These are phyloP conservation scores for Cryptomeria japonica DNA, from an alignment of 75 land plant species.

Conservation along the genomic window DNA sequence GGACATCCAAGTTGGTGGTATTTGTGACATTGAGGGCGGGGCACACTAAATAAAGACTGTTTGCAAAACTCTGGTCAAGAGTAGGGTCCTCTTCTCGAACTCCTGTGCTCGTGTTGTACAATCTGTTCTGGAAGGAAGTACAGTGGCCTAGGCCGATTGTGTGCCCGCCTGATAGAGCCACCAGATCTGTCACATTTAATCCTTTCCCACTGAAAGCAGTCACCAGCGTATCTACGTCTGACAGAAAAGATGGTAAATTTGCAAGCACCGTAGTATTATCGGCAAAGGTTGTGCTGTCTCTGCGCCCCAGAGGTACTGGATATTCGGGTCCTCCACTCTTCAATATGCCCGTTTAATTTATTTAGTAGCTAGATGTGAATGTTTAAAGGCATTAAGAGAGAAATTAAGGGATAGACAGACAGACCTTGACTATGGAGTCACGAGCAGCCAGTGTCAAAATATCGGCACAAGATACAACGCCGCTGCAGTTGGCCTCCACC, in stretches of 20 bases:
- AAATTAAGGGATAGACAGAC: neutral
- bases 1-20: neutral
- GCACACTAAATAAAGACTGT: constrained; percentile 31
- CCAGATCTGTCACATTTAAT: constrained; percentile 41
- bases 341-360: neutral
- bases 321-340: constrained; percentile 14
- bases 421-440: neutral
- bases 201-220: constrained; percentile 25
- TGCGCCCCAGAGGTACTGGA: constrained; percentile 1
- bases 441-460: constrained; percentile 7
- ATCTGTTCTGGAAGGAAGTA: neutral
- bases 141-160: constrained; percentile 18
- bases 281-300: constrained; percentile 25
- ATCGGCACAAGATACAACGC: constrained; percentile 4
- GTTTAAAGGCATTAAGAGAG: too few species aligned
- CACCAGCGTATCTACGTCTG: constrained; percentile 18
- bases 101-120: neutral
- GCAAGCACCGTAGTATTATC: neutral
- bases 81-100: neutral
- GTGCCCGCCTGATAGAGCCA: constrained; percentile 42
- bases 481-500: constrained; percentile 9
- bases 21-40: constrained; percentile 25
- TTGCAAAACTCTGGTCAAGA: constrained; percentile 32
- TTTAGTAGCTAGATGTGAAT: too few species aligned
- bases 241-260: constrained; percentile 26